A percentile compares a stretch with the other conserved stretches of the same genome.
These are phyloP conservation scores for Lentinula aciculospora DNA, from an alignment of 768 basidiomycete genomes.

Conservation along the genomic window DNA sequence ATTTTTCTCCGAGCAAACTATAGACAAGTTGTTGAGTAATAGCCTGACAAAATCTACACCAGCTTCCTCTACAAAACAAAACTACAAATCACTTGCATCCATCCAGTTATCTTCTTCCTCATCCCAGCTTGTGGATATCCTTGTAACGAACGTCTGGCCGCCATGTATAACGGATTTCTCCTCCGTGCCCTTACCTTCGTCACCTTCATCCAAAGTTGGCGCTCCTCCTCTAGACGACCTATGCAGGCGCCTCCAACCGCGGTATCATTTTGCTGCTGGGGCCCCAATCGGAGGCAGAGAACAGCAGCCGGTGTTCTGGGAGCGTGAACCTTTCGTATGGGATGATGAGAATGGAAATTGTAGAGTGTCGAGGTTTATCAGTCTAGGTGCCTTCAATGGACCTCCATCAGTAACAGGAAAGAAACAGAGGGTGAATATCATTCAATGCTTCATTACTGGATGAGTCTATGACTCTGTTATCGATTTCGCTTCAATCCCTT, in stretches of 20 bases:
- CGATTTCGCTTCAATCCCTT: conserved; percentile 8
- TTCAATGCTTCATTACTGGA: conserved; percentile 4
- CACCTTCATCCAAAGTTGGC: conserved; percentile 37
- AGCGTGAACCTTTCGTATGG: conserved; percentile 90
- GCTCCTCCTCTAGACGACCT: conserved; percentile 62
- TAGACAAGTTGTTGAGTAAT: conserved; percentile 70
- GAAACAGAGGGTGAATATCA: conserved; percentile 72
- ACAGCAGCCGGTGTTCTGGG: conserved; percentile 81
- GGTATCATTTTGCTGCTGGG: conserved; percentile 79
- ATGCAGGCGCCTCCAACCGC: conserved; percentile 62
- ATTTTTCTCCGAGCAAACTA: conserved; percentile 63
- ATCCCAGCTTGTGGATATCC: conserved; percentile 70
- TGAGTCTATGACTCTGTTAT: neutral
- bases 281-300: conserved; percentile 28
- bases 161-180: conserved; percentile 58
- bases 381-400: conserved; percentile 84
- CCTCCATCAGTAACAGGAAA: conserved; percentile 46
- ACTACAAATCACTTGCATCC: conserved; percentile 59
- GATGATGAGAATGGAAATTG: conserved; percentile 52
- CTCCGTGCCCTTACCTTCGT: conserved; percentile 39
- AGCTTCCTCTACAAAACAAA: conserved; percentile 40
- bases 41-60: conserved; percentile 32
- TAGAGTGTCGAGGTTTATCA: conserved; percentile 75
- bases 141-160: conserved; percentile 81
- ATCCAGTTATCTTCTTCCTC: conserved; percentile 58